Evolutionary conservation across 768 basidiomycete genomes (phyloP).

Genomic region (Suillus hirtellus): DNA sequence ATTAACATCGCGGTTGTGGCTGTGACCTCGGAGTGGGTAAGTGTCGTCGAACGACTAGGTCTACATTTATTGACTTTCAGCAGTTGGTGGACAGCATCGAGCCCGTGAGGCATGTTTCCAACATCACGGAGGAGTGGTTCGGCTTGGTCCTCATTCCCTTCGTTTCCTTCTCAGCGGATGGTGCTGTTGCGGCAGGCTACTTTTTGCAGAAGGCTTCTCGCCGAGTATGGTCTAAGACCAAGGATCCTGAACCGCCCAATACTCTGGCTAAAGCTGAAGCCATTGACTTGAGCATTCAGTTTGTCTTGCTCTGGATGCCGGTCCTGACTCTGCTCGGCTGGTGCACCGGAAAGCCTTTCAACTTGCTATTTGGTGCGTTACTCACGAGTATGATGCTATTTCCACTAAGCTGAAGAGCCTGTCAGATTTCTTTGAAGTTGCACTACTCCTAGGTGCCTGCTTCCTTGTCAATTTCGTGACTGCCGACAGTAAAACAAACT

Average conservation of each 20-base stretch:
- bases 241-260: conserved; percentile 44
- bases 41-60: conserved; percentile 16
- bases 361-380: conserved; percentile 63
- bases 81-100: conserved; percentile 70
- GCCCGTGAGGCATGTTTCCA: conserved; percentile 42
- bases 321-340: conserved; percentile 67
- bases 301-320: conserved; percentile 79
- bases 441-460: conserved; percentile 61
- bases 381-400: background rate
- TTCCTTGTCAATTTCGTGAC: conserved; percentile 83
- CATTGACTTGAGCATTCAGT: conserved; percentile 79
- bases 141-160: conserved; percentile 71
- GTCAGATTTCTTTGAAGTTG: conserved; percentile 71
- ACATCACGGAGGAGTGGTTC: conserved; percentile 62
- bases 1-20: conserved; percentile 63
- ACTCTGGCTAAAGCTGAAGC: conserved; percentile 67
- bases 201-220: conserved; percentile 32
- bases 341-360: conserved; percentile 62
- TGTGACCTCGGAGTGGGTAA: conserved; percentile 69
- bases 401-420: background rate
- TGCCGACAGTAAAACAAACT: conserved; percentile 77
- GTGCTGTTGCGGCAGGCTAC: conserved; percentile 56
- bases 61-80: background rate
- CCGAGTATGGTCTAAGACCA: background rate
- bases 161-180: conserved; percentile 74